Conservation (phyloP, 306 rosid genomes). For the Medicago lupulina region DNA sequence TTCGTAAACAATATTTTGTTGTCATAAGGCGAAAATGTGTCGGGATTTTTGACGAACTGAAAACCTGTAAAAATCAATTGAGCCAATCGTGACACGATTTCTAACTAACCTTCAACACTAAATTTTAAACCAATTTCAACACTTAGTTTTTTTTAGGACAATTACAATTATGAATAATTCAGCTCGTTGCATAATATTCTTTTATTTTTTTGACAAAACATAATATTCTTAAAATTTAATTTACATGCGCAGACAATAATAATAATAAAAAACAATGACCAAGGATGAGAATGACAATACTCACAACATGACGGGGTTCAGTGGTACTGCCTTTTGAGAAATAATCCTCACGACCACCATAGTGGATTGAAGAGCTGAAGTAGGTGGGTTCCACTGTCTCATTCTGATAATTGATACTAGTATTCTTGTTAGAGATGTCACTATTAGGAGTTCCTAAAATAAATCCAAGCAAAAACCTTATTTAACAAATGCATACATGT, state of each 20-base stretch:
- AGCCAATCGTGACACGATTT: too few relatives aligned
- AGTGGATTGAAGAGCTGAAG: slow-evolving; percentile 80
- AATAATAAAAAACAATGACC: slow-evolving; percentile 10
- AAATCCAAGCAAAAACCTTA: slow-evolving; percentile 38
- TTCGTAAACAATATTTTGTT: too few relatives aligned
- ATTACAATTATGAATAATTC: neutral
- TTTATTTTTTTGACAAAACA: too few relatives aligned
- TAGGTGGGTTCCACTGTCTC: slow-evolving; percentile 63
- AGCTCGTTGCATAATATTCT: neutral
- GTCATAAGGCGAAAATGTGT: too few relatives aligned
- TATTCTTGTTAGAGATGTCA: slow-evolving; percentile 49
- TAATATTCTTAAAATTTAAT: neutral
- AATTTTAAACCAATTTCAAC: too few relatives aligned
- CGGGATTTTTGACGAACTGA: too few relatives aligned
- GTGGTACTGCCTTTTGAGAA: slow-evolving; percentile 61
- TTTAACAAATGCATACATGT: slow-evolving; percentile 35
- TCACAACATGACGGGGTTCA: slow-evolving; percentile 61
- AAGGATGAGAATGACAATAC: slow-evolving; percentile 37
- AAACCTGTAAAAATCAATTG: too few relatives aligned
- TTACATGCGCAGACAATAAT: too few relatives aligned
- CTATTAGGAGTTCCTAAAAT: slow-evolving; percentile 32
- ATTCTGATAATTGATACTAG: slow-evolving; percentile 53
- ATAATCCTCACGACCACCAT: slow-evolving; percentile 91
- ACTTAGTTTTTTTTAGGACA: too few relatives aligned
- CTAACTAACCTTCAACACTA: too few relatives aligned